Conservation (phyloP, 331 rosid species). For the Dryas integrifolia region DNA sequence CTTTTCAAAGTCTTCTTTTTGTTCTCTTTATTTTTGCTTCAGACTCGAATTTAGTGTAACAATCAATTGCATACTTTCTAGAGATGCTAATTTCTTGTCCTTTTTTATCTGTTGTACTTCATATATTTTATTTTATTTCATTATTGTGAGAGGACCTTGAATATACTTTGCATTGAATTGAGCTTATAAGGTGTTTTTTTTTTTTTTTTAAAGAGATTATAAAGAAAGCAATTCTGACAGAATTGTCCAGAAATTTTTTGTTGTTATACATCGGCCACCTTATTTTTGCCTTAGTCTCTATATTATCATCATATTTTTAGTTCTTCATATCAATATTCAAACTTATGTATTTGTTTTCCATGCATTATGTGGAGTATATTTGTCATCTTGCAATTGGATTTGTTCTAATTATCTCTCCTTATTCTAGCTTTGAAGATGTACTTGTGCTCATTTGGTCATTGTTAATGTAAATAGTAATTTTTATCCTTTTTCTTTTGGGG, state of each 20-base stretch:
- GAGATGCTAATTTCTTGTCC: background rate
- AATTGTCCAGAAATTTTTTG: background rate
- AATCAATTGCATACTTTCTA: background rate
- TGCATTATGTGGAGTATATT: background rate
- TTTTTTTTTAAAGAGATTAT: background rate
- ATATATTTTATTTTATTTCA: background rate
- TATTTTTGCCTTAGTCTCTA: background rate
- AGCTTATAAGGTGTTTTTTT: no score
- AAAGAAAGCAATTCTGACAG: background rate
- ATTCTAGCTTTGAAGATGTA: constrained; percentile 2
- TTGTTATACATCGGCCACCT: background rate
- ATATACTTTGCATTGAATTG: background rate
- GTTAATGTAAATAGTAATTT: background rate
- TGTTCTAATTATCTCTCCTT: background rate
- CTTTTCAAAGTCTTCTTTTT: constrained; percentile 18
- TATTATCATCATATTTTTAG: background rate
- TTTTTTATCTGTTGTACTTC: background rate
- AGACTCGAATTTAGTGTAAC: background rate
- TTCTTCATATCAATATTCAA: background rate
- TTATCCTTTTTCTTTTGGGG: background rate
- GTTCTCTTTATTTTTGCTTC: constrained; percentile 11
- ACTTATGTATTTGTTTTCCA: background rate
- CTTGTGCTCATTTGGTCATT: background rate
- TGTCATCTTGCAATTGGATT: background rate
- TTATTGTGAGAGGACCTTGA: constrained; percentile 5